Base-by-base conservation (phyloP, 345 rosid genomes). In the Hypericum androsaemum region DNA sequence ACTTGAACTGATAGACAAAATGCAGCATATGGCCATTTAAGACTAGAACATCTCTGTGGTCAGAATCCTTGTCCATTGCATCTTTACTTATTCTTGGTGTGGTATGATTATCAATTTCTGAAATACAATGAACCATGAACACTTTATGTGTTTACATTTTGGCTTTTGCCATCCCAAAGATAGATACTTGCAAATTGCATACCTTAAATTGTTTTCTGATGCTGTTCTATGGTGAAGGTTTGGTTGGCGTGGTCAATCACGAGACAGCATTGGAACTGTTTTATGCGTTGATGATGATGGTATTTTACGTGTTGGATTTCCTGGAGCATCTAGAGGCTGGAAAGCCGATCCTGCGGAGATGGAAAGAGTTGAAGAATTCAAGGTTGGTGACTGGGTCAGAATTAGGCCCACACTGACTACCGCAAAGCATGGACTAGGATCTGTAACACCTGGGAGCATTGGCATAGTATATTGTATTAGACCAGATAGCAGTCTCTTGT, bases 271-370 rank as follows among this genome's bases (percentile, higher is more conserved):
- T 14, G 97, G 98, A 57, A 92, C 98, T 61, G 98, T 92, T 58
- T 59, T 92, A 58, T 88, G 96, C 61, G 94, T 92, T 63, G 98
- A 88, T 66, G 98, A 92, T 58, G 98, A 92, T 71, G 98, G 98
- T n/a, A 85, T 92, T 66, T 65, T 92, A 65, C 89, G 98, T 50
- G 95, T 92, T 74, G 98, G 98, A 53, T 92, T 88, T 78, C 96
- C 89, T 53, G 98, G 98, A 77, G 98, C 98, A 65, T 92, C 98
- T 57, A 73, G 96, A 63, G 98, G 98, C 60, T 92, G 98, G 98
- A 88, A 92, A 76, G 98, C 97, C 65, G 98, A 92, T 72, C 98
- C 98, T 64, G 90, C 96, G 2, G 98, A 92, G 71, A 85, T 92
- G 96, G 95, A 92, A 70, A 83, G 98, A 52, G 96, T 92, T 69